Evolutionary conservation across 768 basidiomycete species (phyloP).

Genomic region (Rhodosporidiobolus odoratus): DNA sequence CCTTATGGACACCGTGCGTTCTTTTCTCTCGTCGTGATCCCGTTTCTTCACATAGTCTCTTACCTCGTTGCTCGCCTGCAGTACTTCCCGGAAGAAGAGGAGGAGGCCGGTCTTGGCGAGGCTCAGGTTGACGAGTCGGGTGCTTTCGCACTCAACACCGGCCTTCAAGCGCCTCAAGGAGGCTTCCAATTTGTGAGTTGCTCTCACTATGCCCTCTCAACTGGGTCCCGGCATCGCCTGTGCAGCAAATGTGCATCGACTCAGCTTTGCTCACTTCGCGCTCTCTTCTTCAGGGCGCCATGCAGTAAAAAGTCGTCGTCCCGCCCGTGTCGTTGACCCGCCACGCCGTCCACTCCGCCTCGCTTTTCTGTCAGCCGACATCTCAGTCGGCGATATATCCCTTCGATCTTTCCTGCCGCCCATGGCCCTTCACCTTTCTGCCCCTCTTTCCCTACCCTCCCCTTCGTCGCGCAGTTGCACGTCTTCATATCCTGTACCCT

Average conservation of each 20-base stretch:
- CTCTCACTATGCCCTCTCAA: too few species aligned
- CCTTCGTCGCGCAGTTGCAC: not conserved
- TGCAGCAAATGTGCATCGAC: too few species aligned
- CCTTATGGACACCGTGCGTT: constrained; percentile 51
- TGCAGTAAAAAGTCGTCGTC: not conserved
- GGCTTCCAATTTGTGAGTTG: constrained; percentile 76
- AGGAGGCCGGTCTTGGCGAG: constrained; percentile 73
- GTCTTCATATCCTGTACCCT: not conserved
- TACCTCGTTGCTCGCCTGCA: not conserved
- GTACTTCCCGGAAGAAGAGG: constrained; percentile 59
- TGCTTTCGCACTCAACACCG: constrained; percentile 66
- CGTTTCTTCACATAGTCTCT: not conserved
- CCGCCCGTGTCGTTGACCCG: not conserved
- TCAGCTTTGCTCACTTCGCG: too few species aligned
- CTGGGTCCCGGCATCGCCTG: too few species aligned
- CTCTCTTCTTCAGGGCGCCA: not conserved
- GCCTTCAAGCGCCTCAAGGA: constrained; percentile 82
- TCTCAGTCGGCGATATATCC: not conserved
- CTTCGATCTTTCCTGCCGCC: not conserved
- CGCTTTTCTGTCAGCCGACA: not conserved
- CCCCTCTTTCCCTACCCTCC: not conserved
- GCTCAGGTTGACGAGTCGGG: constrained; percentile 56
- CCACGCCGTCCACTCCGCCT: not conserved
- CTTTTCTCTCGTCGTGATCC: constrained; percentile 48
- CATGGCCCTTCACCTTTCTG: not conserved